These are phyloP conservation scores for Hypericum perforatum DNA, from an alignment of 345 rosid species.

Conservation along the genomic window DNA sequence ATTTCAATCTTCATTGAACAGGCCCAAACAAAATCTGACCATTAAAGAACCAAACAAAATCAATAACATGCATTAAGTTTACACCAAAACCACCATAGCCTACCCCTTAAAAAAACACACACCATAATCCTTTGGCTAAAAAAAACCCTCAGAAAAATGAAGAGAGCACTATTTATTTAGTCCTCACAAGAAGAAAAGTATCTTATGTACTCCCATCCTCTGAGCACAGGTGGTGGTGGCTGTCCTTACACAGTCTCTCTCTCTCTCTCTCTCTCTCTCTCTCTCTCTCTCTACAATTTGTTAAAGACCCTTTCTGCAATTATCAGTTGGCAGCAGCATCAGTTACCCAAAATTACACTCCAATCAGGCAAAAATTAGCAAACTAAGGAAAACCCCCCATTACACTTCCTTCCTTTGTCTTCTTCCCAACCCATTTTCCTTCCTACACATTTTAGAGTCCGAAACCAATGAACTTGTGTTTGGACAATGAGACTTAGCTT, in stretches of 20 bases:
- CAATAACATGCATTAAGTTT: too few species aligned
- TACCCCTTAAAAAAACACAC: too few species aligned
- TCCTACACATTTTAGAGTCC: not conserved
- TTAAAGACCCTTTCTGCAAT: not conserved
- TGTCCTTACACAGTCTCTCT: not conserved
- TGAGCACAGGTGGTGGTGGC: not conserved
- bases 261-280: conserved; percentile 5
- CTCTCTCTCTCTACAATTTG: not conserved
- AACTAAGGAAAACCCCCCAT: not conserved
- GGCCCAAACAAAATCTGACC: too few species aligned
- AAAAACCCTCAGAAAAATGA: too few species aligned
- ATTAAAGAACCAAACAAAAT: too few species aligned
- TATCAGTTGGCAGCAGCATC: conserved; percentile 13
- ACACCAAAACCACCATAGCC: too few species aligned
- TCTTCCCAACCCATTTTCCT: not conserved
- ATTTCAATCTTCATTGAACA: too few species aligned
- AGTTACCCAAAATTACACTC: conserved; percentile 8
- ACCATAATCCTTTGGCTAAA: too few species aligned
- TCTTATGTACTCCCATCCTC: not conserved
- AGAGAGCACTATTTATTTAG: too few species aligned
- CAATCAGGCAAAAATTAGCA: not conserved
- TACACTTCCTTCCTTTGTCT: conserved; percentile 17
- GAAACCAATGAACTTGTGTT: too few species aligned
- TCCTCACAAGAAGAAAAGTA: too few species aligned
- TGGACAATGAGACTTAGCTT: too few species aligned